These are phyloP conservation scores for Acacia concinna DNA, from an alignment of 331 rosid genomes.

Conservation along the genomic window DNA sequence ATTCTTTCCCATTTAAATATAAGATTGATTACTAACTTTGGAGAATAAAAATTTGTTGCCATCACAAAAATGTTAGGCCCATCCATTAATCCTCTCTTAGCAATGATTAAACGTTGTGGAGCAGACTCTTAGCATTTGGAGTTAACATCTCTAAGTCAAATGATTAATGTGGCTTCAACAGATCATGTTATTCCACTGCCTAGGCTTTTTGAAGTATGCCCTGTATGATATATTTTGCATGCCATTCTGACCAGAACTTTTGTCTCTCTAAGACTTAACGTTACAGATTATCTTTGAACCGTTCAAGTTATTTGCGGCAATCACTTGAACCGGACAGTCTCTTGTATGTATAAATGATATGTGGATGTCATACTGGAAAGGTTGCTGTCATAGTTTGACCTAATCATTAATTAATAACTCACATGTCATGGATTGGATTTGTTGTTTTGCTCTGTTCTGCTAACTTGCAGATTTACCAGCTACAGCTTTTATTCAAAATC, in stretches of 20 bases:
- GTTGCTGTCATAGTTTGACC: neutral
- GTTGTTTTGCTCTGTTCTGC: neutral
- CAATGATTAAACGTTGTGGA: neutral
- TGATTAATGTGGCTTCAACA: neutral
- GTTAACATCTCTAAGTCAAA: neutral
- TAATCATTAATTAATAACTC: neutral
- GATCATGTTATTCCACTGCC: neutral
- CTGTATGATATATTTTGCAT: neutral
- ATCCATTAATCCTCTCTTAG: neutral
- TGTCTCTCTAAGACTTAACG: slow-evolving; percentile 2
- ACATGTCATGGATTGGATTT: neutral
- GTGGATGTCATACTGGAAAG: neutral
- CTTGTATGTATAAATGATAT: neutral
- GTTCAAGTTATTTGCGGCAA: neutral
- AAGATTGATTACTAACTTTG: slow-evolving; percentile 3
- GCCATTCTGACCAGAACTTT: neutral
- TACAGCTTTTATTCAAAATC: neutral
- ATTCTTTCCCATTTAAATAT: slow-evolving; percentile 16
- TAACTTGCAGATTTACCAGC: neutral
- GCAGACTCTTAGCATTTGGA: neutral
- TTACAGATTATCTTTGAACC: neutral
- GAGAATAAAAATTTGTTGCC: neutral
- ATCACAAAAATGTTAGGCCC: neutral
- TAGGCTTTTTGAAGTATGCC: neutral
- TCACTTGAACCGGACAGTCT: neutral